A percentile compares a stretch with the other conserved stretches of the same genome.
Evolutionary conservation across 768 basidiomycete species (phyloP).

Genomic region (Mycena olivaceomarginata): DNA sequence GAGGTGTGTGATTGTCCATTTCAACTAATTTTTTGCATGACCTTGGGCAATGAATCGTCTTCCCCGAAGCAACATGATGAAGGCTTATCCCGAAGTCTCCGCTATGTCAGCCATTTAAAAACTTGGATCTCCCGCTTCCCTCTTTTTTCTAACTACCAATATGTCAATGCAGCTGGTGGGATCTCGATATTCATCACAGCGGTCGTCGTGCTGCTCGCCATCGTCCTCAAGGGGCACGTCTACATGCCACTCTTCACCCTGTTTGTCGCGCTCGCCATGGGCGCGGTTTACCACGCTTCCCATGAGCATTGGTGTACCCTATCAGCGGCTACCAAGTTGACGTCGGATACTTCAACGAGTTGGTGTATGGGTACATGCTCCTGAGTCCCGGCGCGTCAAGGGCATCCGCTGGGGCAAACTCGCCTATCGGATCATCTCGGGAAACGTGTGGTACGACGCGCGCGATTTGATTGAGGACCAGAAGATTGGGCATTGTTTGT

Average conservation of each 20-base stretch:
- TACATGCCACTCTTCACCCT: slow-evolving; percentile 26
- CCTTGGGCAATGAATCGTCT: neutral
- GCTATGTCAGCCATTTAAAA: neutral
- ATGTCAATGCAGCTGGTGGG: slow-evolving; percentile 1
- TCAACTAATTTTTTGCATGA: neutral
- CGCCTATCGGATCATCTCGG: slow-evolving; percentile 29
- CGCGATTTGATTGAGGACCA: slow-evolving; percentile 11
- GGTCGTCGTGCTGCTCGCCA: neutral
- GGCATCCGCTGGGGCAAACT: slow-evolving; percentile 26
- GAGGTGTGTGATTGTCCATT: neutral
- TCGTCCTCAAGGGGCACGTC: slow-evolving; percentile 14
- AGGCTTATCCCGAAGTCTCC: neutral
- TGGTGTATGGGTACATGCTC: slow-evolving; percentile 4
- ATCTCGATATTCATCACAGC: neutral
- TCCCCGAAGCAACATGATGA: slow-evolving; percentile 5
- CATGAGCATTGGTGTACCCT: slow-evolving; percentile 17
- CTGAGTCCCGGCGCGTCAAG: slow-evolving; percentile 8
- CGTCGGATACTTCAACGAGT: slow-evolving; percentile 15
- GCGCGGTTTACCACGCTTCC: slow-evolving; percentile 15
- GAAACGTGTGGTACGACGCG: slow-evolving; percentile 28
- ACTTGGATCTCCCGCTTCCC: too few relatives aligned
- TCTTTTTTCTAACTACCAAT: neutral
- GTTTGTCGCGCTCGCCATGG: slow-evolving; percentile 15
- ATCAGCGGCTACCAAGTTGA: slow-evolving; percentile 6
- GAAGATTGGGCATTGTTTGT: slow-evolving; percentile 14